Base-by-base conservation (phyloP, 345 rosid species). In the Excoecaria cochinchinensis region DNA sequence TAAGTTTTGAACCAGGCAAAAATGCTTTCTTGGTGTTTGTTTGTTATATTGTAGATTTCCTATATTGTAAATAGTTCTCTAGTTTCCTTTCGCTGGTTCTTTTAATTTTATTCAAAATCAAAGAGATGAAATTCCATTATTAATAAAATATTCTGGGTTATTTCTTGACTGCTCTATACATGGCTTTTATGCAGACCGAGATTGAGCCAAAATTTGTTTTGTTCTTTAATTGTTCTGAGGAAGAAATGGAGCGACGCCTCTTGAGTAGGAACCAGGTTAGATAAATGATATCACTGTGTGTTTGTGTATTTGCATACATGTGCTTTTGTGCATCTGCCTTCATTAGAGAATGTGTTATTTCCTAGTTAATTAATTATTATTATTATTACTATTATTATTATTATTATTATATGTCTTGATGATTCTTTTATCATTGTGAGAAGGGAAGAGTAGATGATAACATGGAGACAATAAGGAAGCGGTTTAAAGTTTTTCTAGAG, bases 191-290 rank as follows among this genome's bases (percentile, higher is more conserved):
- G 74, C 80, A 86, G 89, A 84, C 89, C 76, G 72, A 71, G 73
- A 86, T 86, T 67, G 87, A 76, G 74, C 87, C 89, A 0, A 78
- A 77, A 80, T 81, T 82, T 77, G 85, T 86, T 78, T 79, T 86
- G 70, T 86, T 86, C 79, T 86, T 86, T 53, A 79, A 86, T 59
- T 86, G 89, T 74, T 79, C 87, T 60, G 85, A 86, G 68, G 83
- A 85, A 84, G 88, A 85, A 56, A 76, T 76, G 78, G 78, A 69
- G 73, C 58, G 73, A 38, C 78, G 78, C 46, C 72, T 76, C 59
- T 67, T 76, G 68, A 68, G 21, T 61, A 58, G 78, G 78, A 76
- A 76, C 38, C 73, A 76, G 78, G 78, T 76, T 67, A 31, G 67
- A 44, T 6, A 21, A 52, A n/a, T 58, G 36, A 36, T 50, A n/a